Base-by-base conservation (phyloP, 495 filamentous ascomycete genomes). In the Tuber microsphaerosporum region DNA sequence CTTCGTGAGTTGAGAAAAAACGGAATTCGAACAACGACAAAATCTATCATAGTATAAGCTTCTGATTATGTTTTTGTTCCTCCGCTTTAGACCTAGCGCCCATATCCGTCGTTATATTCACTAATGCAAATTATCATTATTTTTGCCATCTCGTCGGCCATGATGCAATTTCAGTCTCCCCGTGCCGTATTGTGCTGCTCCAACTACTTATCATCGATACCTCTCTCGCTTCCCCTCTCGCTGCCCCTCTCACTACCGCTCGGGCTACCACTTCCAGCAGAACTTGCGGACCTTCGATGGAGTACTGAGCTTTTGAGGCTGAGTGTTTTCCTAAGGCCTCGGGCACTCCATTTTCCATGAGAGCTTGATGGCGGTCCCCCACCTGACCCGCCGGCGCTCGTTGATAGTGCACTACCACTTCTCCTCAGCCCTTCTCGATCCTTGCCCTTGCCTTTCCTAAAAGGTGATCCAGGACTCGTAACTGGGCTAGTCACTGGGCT, bases 291-390 rank as follows among this genome's bases (percentile, higher is more conserved):
- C 46, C 80, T 31, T 22, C 71, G 75, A 48, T 81, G 79, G 41
- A 81, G 70, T 19, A 79, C 69, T 10, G 61, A 43, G n/a, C 73
- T 72, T 68, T 82, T 82, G 79, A 79, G 77, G 39, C 80, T 77
- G n/a, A 82, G 31, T 10, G 80, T 80, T 70, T 77, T 81, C 39
- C 73, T 74, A 34, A 82, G 48, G 20, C 76, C 75, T 65, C 61
- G 82, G 12, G 80, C 74, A 56, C 72, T 82, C 80, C 80, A 82
- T 56, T 74, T 80, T 17, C 80, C 80, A 34, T 65, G 56, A 65
- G 56, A 65, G 56, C 12, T 65, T 65, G 14, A n/a, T 6, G n/a
- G 56, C 14, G 56, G 56, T 17, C 26, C 56, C 56, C 56, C 56
- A 17, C 26, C 14, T 65, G 56, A 17, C 17, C 72, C 72, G 0